Base-by-base conservation (phyloP, 805 yeast genomes). In the Saturnispora sekii region DNA sequence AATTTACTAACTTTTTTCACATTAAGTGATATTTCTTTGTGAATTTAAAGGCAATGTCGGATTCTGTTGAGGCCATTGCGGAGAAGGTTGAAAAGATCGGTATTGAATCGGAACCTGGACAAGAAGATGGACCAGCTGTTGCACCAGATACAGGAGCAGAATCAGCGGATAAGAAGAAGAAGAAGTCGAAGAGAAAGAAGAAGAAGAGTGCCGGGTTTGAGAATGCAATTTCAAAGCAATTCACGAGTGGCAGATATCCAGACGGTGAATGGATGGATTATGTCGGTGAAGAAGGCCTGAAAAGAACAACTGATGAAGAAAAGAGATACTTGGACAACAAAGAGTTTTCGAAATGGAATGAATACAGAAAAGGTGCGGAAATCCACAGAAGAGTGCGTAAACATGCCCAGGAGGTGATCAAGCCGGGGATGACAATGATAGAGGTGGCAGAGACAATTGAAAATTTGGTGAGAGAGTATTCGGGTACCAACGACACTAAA, bases 291-390 rank as follows among this genome's bases (percentile, higher is more conserved):
- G 87, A 83, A 46, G 79, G 79, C 58, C 64, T 77, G 43, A 76
- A 76, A 58, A 75, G 98, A 51, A 76, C 84, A 21, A 87, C 96
- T 0, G 80, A 79, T 52, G 97, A 86, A 58, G 98, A 93, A 60
- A 76, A 79, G 62, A 71, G 96, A 52, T 81, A 85, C 54, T 63
- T 80, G 53, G 93, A 84, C 53, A 73, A 85, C 47, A 77, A 76
- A 54, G 72, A 70, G 53, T 69, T 72, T 52, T 71, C 71, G 46
- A 73, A 69, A 44, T 85, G 94, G 84, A 81, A 88, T 51, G 96
- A 89, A 50, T 80, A 88, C 66, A 78, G 99, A 58, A 87, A 87
- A 59, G 98, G 89, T 45, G 96, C 97, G 2, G 99, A 93, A 62
- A 82, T 89, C 43, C 99, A 93, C 62, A 76, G 97, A 52, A 74